Conservation (phyloP, 2,329 filamentous ascomycete species). For the Fusarium anthophilum region DNA sequence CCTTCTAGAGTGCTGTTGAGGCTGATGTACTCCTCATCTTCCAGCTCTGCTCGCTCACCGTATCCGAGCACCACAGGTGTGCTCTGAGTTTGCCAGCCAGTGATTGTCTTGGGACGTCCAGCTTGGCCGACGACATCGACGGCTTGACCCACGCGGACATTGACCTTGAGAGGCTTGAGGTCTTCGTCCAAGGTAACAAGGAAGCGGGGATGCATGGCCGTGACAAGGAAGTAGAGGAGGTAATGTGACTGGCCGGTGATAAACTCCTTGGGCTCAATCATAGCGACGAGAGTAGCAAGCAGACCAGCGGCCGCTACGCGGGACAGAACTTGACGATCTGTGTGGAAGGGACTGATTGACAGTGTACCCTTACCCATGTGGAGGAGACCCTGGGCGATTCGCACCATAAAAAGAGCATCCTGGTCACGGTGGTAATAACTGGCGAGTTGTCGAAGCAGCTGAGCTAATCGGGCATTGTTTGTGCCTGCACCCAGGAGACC, state of each 20-base stretch:
- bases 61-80: constrained; percentile 96
- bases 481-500: constrained; percentile 95
- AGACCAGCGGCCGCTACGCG: constrained; percentile 90
- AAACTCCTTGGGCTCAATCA: constrained; percentile 95
- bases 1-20: constrained; percentile 92
- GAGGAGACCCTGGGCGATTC: constrained; percentile 94
- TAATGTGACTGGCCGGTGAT: constrained; percentile 79
- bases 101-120: constrained; percentile 97
- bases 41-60: constrained; percentile 93
- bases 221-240: constrained; percentile 95
- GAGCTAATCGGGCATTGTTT: constrained; percentile 96
- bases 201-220: constrained; percentile 96
- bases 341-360: constrained; percentile 98
- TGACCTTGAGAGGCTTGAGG: constrained; percentile 91
- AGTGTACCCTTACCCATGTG: constrained; percentile 99
- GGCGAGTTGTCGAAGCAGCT: constrained; percentile 91
- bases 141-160: constrained; percentile 96
- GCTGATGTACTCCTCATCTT: constrained; percentile 97
- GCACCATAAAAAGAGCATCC: constrained; percentile 98
- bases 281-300: constrained; percentile 86
- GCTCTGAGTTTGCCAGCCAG: constrained; percentile 98
- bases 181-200: constrained; percentile 95
- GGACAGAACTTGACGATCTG: constrained; percentile 94
- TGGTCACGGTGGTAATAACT: constrained; percentile 98
- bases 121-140: constrained; percentile 98